Percentiles rank a stretch among this genome's conserved stretches.
These are phyloP conservation scores for Sugiyamaella smithiae DNA, from an alignment of 805 yeast genomes.

Conservation along the genomic window DNA sequence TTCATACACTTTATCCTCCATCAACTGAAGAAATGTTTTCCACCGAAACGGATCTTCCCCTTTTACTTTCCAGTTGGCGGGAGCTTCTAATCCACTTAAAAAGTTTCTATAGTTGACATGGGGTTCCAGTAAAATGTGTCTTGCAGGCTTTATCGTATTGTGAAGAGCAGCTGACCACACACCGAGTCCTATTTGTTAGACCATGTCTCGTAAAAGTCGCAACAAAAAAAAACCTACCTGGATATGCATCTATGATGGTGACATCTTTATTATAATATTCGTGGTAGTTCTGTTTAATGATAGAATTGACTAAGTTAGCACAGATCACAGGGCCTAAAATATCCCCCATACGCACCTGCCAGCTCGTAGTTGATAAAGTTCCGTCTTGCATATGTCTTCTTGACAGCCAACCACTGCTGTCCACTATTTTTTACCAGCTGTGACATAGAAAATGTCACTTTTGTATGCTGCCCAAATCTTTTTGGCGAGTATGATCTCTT, in stretches of 20 bases:
- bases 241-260: conserved; percentile 35
- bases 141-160: conserved; percentile 56
- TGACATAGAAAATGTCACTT: not conserved
- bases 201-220: no score
- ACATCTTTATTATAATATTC: conserved; percentile 34
- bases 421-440: conserved; percentile 9
- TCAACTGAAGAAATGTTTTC: conserved; percentile 53
- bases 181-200: conserved; percentile 49
- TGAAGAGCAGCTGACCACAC: conserved; percentile 62
- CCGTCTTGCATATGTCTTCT: conserved; percentile 27
- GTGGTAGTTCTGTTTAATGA: conserved; percentile 48
- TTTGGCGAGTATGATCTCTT: no score
- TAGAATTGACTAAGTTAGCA: conserved; percentile 32
- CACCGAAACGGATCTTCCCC: conserved; percentile 62
- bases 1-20: conserved; percentile 43
- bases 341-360: conserved; percentile 15
- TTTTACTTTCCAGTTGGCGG: conserved; percentile 20
- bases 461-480: no score
- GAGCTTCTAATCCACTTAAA: conserved; percentile 14
- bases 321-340: no score
- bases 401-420: conserved; percentile 13
- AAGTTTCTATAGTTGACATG: conserved; percentile 34
- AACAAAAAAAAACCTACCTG: conserved; percentile 13
- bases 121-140: conserved; percentile 62
- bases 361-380: conserved; percentile 28